Evolutionary conservation across 495 filamentous ascomycete species (phyloP).

Genomic region (Daldinia caldariorum): DNA sequence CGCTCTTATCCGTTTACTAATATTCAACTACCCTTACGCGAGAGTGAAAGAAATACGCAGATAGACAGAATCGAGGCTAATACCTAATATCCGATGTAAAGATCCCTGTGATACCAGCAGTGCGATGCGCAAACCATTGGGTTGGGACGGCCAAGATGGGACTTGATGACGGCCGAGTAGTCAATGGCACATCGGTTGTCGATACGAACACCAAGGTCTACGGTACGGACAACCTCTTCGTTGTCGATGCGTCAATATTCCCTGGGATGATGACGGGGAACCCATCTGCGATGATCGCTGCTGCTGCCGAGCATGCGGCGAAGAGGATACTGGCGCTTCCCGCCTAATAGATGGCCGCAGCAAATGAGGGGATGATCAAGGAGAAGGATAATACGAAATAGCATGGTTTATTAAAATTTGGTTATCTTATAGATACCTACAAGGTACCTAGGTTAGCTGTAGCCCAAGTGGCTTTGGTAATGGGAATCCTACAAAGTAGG

Average conservation of each 20-base stretch:
- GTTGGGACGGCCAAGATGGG: slow-evolving; percentile 66
- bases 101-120: slow-evolving; percentile 51
- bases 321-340: slow-evolving; percentile 61
- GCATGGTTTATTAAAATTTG: background rate
- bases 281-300: slow-evolving; percentile 63
- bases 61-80: slow-evolving; percentile 2
- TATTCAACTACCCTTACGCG: slow-evolving; percentile 1
- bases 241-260: slow-evolving; percentile 47
- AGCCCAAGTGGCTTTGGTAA: too few relatives aligned
- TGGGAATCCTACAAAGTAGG: too few relatives aligned
- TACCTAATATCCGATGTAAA: background rate
- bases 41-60: background rate
- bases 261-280: slow-evolving; percentile 65
- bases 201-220: slow-evolving; percentile 66
- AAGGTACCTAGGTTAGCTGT: too few relatives aligned
- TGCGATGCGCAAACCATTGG: slow-evolving; percentile 58
- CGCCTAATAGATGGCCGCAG: slow-evolving; percentile 15
- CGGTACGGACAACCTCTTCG: slow-evolving; percentile 64
- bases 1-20: background rate
- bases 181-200: slow-evolving; percentile 64
- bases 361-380: slow-evolving; percentile 1
- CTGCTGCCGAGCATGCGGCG: slow-evolving; percentile 62
- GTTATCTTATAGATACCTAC: too few relatives aligned
- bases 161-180: slow-evolving; percentile 61
- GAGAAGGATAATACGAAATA: background rate